These are phyloP conservation scores for Exophiala phaeomuriformis DNA, from an alignment of 2,329 filamentous ascomycete species.

Conservation along the genomic window DNA sequence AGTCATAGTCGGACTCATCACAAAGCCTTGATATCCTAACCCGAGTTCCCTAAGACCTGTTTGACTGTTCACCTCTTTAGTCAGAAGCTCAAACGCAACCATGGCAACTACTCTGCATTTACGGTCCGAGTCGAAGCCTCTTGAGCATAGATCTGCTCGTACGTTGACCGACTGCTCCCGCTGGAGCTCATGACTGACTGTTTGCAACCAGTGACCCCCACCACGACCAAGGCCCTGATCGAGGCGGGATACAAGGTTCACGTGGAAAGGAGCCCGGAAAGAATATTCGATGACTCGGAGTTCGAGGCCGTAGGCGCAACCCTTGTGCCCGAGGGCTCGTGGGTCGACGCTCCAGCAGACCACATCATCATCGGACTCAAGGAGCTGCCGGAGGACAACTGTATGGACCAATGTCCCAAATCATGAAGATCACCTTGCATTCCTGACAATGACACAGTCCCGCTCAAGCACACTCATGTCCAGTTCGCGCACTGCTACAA, in stretches of 20 bases:
- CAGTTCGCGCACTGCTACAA: conserved; percentile 72
- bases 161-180: conserved; percentile 1
- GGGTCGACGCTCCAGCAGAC: conserved; percentile 59
- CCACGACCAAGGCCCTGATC: conserved; percentile 55
- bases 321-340: conserved; percentile 59
- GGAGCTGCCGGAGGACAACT: conserved; percentile 63
- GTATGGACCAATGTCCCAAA: neutral
- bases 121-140: conserved; percentile 25
- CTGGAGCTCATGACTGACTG: neutral
- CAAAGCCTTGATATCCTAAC: neutral
- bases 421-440: neutral
- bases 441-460: conserved; percentile 36
- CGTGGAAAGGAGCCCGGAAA: conserved; percentile 59
- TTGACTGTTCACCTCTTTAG: neutral
- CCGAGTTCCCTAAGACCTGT: no score
- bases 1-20: conserved; percentile 10
- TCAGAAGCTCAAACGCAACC: neutral
- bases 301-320: conserved; percentile 57
- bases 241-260: conserved; percentile 62
- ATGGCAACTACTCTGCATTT: conserved; percentile 26
- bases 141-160: conserved; percentile 26
- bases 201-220: conserved; percentile 34
- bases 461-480: conserved; percentile 65
- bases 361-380: conserved; percentile 70
- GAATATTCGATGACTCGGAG: conserved; percentile 53